phyloP scores from a whole-genome alignment of 768 basidiomycete genomes.

The Pleurotus citrinopileatus region DNA sequence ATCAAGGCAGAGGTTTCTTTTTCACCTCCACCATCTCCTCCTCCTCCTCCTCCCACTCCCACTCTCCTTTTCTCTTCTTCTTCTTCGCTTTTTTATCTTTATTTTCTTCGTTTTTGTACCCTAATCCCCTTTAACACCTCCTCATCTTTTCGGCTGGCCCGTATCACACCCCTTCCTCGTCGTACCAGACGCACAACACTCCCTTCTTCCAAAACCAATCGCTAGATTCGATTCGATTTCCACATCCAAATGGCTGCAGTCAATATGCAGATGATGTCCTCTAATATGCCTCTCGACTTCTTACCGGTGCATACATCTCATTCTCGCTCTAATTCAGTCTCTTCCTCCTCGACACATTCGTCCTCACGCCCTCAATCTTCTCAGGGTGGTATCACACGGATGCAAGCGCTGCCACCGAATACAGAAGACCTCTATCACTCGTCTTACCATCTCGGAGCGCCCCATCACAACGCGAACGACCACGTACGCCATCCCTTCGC shows the following conservation, averaged over 20 bases:
- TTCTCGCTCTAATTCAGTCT: conserved; percentile 77
- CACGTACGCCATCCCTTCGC: conserved; percentile 33
- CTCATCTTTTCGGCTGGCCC: conserved; percentile 57
- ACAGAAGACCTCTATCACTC: conserved; percentile 72
- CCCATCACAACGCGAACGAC: conserved; percentile 42
- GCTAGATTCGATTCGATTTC: conserved; percentile 17
- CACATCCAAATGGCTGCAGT: conserved; percentile 73
- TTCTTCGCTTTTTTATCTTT: conserved; percentile 20
- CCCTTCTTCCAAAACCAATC: too few species aligned
- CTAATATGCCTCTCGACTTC: conserved; percentile 69
- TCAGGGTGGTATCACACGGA: conserved; percentile 57
- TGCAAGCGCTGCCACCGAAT: conserved; percentile 50
- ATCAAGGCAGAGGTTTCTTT: conserved; percentile 1
- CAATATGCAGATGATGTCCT: conserved; percentile 71
- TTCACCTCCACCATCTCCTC: conserved; percentile 15
- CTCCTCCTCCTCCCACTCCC: conserved; percentile 16
- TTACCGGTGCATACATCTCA: conserved; percentile 58
- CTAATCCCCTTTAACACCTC: conserved; percentile 22
- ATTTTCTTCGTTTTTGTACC: conserved; percentile 23
- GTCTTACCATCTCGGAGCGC: conserved; percentile 47
- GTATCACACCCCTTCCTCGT: too few species aligned
- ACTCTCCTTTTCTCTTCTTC: conserved; percentile 19
- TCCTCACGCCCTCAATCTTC: conserved; percentile 80
- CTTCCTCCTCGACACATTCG: conserved; percentile 71
- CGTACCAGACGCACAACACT: conserved; percentile 34